Conservation (phyloP, 2,329 filamentous ascomycete species). For the Fonsecaea pedrosoi region DNA sequence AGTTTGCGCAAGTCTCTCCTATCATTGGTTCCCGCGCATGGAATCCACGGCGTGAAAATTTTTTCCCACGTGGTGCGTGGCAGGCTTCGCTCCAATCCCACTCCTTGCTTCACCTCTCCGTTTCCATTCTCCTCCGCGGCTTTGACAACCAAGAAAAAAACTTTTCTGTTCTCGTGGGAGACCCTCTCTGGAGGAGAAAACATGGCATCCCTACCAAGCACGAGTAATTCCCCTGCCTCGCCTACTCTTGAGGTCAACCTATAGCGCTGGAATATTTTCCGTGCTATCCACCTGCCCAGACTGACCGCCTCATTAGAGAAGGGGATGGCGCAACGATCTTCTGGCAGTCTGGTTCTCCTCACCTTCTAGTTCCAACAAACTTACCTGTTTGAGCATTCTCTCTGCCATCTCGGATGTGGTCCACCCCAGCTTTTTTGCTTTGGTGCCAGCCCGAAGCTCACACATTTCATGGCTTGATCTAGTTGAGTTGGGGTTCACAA, state of each 20-base stretch:
- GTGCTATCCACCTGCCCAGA: constrained; percentile 2
- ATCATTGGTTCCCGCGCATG: constrained; percentile 36
- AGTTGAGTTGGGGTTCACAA: constrained; percentile 13
- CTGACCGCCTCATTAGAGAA: constrained; percentile 11
- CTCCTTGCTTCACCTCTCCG: background rate
- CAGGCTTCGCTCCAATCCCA: constrained; percentile 16
- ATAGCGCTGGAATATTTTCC: background rate
- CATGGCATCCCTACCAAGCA: background rate
- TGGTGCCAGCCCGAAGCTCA: constrained; percentile 8
- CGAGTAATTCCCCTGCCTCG: background rate
- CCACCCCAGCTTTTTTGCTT: constrained; percentile 1
- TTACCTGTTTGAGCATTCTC: background rate
- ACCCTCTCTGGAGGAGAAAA: background rate
- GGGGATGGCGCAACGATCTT: constrained; percentile 28
- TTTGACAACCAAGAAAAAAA: constrained; percentile 12
- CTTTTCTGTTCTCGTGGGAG: constrained; percentile 8
- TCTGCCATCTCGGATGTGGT: constrained; percentile 17
- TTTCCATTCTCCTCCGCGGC: constrained; percentile 6
- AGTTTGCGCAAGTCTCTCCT: constrained; percentile 21
- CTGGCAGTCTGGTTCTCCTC: constrained; percentile 20
- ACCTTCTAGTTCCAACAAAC: constrained; percentile 16
- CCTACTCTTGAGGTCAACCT: background rate
- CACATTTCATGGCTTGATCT: constrained; percentile 3
- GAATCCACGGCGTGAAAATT: constrained; percentile 33
- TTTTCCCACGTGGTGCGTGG: constrained; percentile 32